A percentile compares a stretch with the other conserved stretches of the same genome.
These are phyloP conservation scores for Ilyonectria mors-panacis DNA, from an alignment of 2,329 filamentous ascomycete species.

Conservation along the genomic window DNA sequence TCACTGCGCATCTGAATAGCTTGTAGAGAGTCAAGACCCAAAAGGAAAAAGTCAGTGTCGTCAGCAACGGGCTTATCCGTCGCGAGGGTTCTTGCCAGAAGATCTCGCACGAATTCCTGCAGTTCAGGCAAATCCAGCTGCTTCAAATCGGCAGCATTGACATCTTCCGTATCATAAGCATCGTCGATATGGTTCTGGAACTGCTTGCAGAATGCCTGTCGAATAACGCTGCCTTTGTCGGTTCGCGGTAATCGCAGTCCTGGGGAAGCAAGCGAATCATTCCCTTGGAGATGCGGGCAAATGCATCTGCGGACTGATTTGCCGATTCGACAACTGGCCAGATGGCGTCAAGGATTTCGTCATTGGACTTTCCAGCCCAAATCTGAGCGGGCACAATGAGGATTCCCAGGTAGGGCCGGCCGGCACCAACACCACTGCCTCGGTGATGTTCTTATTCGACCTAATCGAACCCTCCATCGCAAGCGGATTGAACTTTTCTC, in stretches of 20 bases:
- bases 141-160: slow-evolving; percentile 36
- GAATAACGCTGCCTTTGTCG: slow-evolving; percentile 68
- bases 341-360: slow-evolving; percentile 49
- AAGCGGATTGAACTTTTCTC: slow-evolving; percentile 78
- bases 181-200: slow-evolving; percentile 62
- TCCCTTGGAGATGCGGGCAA: slow-evolving; percentile 59
- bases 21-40: slow-evolving; percentile 71
- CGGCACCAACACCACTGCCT: slow-evolving; percentile 73
- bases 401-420: slow-evolving; percentile 52
- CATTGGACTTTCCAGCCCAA: slow-evolving; percentile 19
- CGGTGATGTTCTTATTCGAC: slow-evolving; percentile 60
- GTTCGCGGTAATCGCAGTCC: slow-evolving; percentile 61
- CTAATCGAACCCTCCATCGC: slow-evolving; percentile 70
- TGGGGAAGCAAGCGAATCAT: slow-evolving; percentile 65
- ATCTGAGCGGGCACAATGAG: slow-evolving; percentile 21
- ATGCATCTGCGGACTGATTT: slow-evolving; percentile 50
- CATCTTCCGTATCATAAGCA: slow-evolving; percentile 52
- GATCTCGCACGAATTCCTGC: slow-evolving; percentile 51
- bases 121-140: slow-evolving; percentile 44
- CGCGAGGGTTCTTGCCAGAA: slow-evolving; percentile 47
- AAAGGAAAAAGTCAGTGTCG: slow-evolving; percentile 70
- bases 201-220: slow-evolving; percentile 61
- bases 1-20: slow-evolving; percentile 68
- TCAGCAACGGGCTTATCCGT: slow-evolving; percentile 46
- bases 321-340: slow-evolving; percentile 54